These are phyloP conservation scores for Penicillium sp. DNA, from an alignment of 2,329 filamentous ascomycete species.

Conservation along the genomic window DNA sequence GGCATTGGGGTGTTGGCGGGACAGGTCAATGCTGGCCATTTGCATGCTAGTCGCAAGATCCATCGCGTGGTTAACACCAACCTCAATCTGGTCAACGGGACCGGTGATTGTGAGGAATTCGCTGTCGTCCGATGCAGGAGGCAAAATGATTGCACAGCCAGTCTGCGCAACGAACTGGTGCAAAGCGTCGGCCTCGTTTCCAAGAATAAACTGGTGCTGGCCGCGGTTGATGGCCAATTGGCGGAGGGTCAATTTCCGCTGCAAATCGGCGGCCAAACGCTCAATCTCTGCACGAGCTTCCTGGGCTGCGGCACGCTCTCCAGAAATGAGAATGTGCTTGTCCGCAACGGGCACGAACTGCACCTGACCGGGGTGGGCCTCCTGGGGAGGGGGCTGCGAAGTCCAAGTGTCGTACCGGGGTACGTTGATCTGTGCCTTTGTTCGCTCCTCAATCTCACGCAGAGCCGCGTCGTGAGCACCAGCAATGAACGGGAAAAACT, in stretches of 20 bases:
- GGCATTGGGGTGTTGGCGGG: constrained; percentile 73
- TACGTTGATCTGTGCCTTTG: constrained; percentile 77
- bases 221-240: constrained; percentile 81
- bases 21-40: constrained; percentile 78
- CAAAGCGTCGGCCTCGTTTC: constrained; percentile 73
- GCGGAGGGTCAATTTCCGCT: constrained; percentile 72
- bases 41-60: constrained; percentile 86
- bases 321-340: constrained; percentile 79
- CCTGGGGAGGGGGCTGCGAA: constrained; percentile 65
- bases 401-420: constrained; percentile 77
- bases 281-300: constrained; percentile 79
- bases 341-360: constrained; percentile 71
- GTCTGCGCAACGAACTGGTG: constrained; percentile 89
- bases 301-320: constrained; percentile 80
- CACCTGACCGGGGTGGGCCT: constrained; percentile 64
- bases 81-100: constrained; percentile 69
- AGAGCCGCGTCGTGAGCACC: constrained; percentile 71
- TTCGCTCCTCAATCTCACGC: constrained; percentile 67
- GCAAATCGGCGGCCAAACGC: constrained; percentile 72
- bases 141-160: constrained; percentile 84
- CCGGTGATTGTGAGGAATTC: constrained; percentile 85
- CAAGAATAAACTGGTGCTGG: constrained; percentile 92
- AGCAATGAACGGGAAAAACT: constrained; percentile 94
- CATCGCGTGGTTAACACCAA: constrained; percentile 79
- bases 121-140: constrained; percentile 71